Conservation (phyloP, 2,329 filamentous ascomycete genomes). For the Raffaelea deltoideospora region DNA sequence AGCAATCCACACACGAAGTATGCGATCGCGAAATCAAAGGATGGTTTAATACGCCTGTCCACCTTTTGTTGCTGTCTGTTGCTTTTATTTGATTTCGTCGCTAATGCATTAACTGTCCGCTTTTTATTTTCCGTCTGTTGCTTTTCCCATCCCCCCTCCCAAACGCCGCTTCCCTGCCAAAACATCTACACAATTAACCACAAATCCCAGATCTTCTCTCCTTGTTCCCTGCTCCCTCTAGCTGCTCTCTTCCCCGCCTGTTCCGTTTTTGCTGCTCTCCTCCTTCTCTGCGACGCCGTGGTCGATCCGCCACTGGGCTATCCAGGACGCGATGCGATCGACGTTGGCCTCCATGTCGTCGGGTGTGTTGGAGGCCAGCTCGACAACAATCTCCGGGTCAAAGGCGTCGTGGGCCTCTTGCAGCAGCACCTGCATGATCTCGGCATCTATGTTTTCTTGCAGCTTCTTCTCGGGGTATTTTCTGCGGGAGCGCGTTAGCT, state of each 20-base stretch:
- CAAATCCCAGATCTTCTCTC: too few species aligned
- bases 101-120: too few species aligned
- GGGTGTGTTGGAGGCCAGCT: conserved; percentile 65
- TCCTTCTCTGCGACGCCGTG: too few species aligned
- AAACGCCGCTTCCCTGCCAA: too few species aligned
- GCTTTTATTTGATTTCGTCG: neutral
- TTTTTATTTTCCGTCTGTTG: neutral
- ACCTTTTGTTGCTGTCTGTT: too few species aligned
- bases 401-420: conserved; percentile 84
- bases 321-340: conserved; percentile 68
- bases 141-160: neutral
- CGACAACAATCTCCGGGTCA: conserved; percentile 74
- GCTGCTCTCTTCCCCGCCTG: too few species aligned
- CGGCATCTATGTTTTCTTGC: conserved; percentile 89
- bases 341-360: conserved; percentile 84
- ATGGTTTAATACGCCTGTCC: too few species aligned
- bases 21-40: too few species aligned
- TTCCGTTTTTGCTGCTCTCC: too few species aligned
- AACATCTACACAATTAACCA: too few species aligned
- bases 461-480: conserved; percentile 78
- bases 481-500: conserved; percentile 21
- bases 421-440: conserved; percentile 91
- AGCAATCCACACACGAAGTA: too few species aligned
- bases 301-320: conserved; percentile 67
- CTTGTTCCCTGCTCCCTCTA: too few species aligned